Evolutionary conservation across 306 rosid genomes (phyloP), one percentile per base, ranked within the genome.

Genomic region (Nissolia schottii): DNA sequence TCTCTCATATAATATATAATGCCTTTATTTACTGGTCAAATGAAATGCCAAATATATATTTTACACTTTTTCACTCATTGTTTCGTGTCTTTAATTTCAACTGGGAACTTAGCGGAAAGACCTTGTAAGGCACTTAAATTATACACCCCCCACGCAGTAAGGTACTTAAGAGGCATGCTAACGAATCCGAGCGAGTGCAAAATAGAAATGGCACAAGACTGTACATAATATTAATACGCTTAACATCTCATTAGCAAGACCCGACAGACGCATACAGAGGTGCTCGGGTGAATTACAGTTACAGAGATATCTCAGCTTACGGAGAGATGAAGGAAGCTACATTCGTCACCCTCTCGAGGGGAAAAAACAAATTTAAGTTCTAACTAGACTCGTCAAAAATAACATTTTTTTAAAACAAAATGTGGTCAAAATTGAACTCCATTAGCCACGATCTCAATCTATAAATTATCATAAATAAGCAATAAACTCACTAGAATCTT

Each of bases 401-500:
- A 45, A 53, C 38, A 18, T 4, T 22, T 22, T 15, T 25, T 0
- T 46, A 50, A 46, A 28, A 29, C 18, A 16, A 61, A 49, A 54
- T 5, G 58, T 68, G 74, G 76, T 74, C 88, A 85, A 87, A 90
- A 88, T 56, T 90, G 84, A 53, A 70, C 41, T 65, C 64, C 34
- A 34, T 8, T 63, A 31, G 49, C 37, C 63, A 64, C 62, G 53
- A 4, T 49, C 34, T 27, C 19, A 38, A 48, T 16, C 58, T 54
- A 71, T 31, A 27, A 59, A 58, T 49, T 29, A 61, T 85, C 81
- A 84, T 38, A 77, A 57, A 72, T 82, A 60, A 14, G 80, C 65
- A 32, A 69, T 55, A 75, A 89, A 78, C 32, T 81, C 90, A 32
- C 84, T 57, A 25, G 84, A 48, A 79, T 91, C 97, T 83, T 86